A percentile compares a stretch with the other conserved stretches of the same genome.
Conservation (phyloP, 257 asterid species). For the Salvia splendens region DNA sequence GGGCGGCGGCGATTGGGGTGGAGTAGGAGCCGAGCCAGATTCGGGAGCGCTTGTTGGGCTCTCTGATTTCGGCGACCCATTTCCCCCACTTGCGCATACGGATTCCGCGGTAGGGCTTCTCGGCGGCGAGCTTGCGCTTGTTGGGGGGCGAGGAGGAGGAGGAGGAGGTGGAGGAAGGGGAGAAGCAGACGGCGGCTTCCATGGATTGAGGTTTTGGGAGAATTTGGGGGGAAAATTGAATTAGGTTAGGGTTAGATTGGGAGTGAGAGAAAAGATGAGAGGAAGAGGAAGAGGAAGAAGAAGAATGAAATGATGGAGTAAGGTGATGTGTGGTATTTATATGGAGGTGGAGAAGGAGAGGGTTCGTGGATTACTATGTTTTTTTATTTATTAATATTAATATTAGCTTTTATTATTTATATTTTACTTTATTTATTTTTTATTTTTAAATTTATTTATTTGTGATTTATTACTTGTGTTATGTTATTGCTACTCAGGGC, state of each 20-base stretch:
- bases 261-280: not conserved
- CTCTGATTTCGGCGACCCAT: slow-evolving; percentile 52
- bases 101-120: slow-evolving; percentile 48
- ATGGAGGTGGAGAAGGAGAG: slow-evolving; percentile 32
- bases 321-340: slow-evolving; percentile 30
- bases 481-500: too few relatives aligned
- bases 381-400: too few relatives aligned
- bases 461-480: not conserved
- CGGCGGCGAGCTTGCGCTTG: slow-evolving; percentile 29
- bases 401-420: not conserved
- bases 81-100: slow-evolving; percentile 59
- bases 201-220: slow-evolving; percentile 4
- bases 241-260: slow-evolving; percentile 19
- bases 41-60: slow-evolving; percentile 51
- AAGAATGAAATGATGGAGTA: not conserved
- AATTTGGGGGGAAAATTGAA: not conserved
- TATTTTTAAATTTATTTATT: too few relatives aligned
- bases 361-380: slow-evolving; percentile 25
- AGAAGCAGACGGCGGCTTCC: slow-evolving; percentile 36
- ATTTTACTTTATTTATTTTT: not conserved
- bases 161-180: slow-evolving; percentile 41
- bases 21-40: slow-evolving; percentile 58
- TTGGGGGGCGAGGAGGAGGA: slow-evolving; percentile 35
- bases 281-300: too few relatives aligned
- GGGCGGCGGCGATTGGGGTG: slow-evolving; percentile 58